Evolutionary conservation across 345 rosid genomes (phyloP), one percentile per base, ranked within the genome.

Genomic region (Draba incana): DNA sequence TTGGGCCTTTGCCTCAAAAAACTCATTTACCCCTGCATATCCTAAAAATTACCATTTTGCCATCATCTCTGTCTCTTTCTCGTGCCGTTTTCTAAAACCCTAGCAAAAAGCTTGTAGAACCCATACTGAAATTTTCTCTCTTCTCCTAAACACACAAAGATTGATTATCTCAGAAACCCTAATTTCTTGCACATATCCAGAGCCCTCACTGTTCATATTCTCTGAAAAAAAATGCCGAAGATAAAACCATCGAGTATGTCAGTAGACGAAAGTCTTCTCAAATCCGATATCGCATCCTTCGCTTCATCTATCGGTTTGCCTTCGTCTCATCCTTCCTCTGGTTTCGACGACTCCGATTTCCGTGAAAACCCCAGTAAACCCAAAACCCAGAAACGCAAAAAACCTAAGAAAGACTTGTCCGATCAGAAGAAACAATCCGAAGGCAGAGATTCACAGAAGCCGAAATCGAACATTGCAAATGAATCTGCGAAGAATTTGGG

Each of bases 251-350:
- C 78, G 49, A 16, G 24, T 24, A 64, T 76, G 42, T 25, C 74
- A 13, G 10, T 30, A 43, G 68, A 85, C 75, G 61, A 72, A 2
- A 84, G 80, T 7, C 62, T 52, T 11, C 81, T 94, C 68, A 76
- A 79, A 59, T 79, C 92, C 6, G 98, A 94, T 27, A 62, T 94
- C 20, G 98, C 96, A 13, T 81, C 96, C 1, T 86, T 84, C 68
- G 88, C 90, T 65, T 87, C 97, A 27, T 79, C 95, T n/a, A 78
- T 94, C 4, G 97, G 98, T 27, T 74, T 93, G 30, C 14, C 87
- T 59, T 79, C 91, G 37, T 76, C 87, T 44, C 54, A 63, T 20
- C 80, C 84, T 44, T 47, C 85, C 54, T 77, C 92, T 0, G 96
- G 97, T 66, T 85, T 84, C 85, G 80, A 83, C 75, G 96, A 92